A percentile compares a stretch with the other conserved stretches of the same genome.
phyloP scores from a whole-genome alignment of 805 yeast genomes.

The Dipodascus geniculatus region DNA sequence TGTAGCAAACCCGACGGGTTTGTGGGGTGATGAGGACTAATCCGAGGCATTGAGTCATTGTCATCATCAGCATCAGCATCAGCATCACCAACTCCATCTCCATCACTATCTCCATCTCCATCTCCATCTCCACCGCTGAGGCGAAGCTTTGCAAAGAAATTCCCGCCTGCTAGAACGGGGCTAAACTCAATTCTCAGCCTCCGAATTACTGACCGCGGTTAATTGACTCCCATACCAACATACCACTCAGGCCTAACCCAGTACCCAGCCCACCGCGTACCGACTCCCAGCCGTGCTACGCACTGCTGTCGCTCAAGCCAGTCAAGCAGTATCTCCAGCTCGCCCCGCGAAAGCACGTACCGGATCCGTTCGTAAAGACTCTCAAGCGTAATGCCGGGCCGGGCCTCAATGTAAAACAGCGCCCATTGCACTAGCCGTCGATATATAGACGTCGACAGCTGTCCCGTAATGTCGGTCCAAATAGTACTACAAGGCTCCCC shows the following conservation, averaged over 20 bases:
- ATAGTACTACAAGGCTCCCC: constrained; percentile 8
- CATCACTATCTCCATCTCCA: too few relatives aligned
- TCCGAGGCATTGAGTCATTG: too few relatives aligned
- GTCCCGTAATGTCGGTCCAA: constrained; percentile 63
- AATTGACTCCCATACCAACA: not conserved
- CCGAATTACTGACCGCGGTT: not conserved
- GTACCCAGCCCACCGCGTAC: constrained; percentile 12
- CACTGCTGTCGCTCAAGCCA: constrained; percentile 17
- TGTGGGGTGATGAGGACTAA: too few relatives aligned
- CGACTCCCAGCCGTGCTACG: constrained; percentile 4
- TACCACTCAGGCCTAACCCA: constrained; percentile 20
- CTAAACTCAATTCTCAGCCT: too few relatives aligned
- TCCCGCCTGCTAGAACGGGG: too few relatives aligned
- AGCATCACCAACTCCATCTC: too few relatives aligned
- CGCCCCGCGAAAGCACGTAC: constrained; percentile 17
- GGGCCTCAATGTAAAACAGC: constrained; percentile 33
- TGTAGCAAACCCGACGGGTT: too few relatives aligned
- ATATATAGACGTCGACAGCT: constrained; percentile 53
- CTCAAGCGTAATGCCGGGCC: constrained; percentile 40
- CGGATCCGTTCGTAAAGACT: constrained; percentile 16
- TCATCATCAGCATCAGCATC: too few relatives aligned
- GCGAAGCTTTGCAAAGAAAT: too few relatives aligned
- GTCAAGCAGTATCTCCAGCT: constrained; percentile 17
- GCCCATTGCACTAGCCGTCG: constrained; percentile 37
- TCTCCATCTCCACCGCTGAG: too few relatives aligned